Percentiles rank a stretch among this genome's conserved stretches.
phyloP scores from a whole-genome alignment of 768 basidiomycete species.

The Cystoderma amianthinum region DNA sequence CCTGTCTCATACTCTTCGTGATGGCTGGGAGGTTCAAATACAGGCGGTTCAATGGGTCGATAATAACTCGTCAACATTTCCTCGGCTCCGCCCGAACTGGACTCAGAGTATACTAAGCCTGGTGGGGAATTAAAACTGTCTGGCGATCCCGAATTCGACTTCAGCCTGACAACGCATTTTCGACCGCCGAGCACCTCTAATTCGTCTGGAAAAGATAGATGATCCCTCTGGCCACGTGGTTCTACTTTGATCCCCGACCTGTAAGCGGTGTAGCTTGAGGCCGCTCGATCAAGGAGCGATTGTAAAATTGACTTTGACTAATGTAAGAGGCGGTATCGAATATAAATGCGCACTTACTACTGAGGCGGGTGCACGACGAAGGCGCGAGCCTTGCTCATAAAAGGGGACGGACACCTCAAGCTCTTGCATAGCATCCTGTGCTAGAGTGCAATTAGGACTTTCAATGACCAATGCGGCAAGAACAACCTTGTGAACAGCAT shows the following conservation, averaged over 20 bases:
- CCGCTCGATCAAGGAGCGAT: slow-evolving; percentile 28
- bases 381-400: slow-evolving; percentile 33
- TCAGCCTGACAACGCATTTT: slow-evolving; percentile 23
- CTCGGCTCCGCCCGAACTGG: slow-evolving; percentile 8
- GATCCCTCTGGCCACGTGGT: neutral
- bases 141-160: slow-evolving; percentile 21
- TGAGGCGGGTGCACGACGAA: slow-evolving; percentile 27
- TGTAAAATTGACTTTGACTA: slow-evolving; percentile 25
- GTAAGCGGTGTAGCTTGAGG: slow-evolving; percentile 18
- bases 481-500: no score
- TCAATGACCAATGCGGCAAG: slow-evolving; percentile 39
- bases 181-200: slow-evolving; percentile 30
- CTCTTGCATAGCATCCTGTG: slow-evolving; percentile 28
- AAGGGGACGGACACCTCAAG: slow-evolving; percentile 28
- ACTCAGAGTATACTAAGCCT: slow-evolving; percentile 12
- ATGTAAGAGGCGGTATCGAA: neutral
- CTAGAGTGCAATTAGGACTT: slow-evolving; percentile 35
- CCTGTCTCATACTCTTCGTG: neutral
- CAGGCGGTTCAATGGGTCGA: no score
- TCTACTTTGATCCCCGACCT: slow-evolving; percentile 14
- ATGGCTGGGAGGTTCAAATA: slow-evolving; percentile 4
- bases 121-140: slow-evolving; percentile 5
- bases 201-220: slow-evolving; percentile 21
- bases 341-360: slow-evolving; percentile 19
- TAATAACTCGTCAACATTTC: no score